Evolutionary conservation across 2,329 filamentous ascomycete species (phyloP), one percentile per base, ranked within the genome.

Genomic region (Cercospora sesami): DNA sequence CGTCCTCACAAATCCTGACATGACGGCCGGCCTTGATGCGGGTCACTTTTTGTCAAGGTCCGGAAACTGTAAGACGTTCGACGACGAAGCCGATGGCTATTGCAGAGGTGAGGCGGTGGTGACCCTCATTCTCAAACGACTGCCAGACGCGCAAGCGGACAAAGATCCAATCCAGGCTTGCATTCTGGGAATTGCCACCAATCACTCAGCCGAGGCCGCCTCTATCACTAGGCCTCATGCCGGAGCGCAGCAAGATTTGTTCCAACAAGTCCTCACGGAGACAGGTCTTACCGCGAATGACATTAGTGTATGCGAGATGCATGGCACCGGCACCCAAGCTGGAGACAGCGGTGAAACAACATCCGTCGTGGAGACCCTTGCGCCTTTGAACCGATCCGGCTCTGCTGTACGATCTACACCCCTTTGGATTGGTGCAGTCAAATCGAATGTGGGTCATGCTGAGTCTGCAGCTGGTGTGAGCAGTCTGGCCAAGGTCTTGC

Each of bases 201-300:
- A 95, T 78, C 92, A 95, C 79, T 94, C 90, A 0, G 90, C 90
- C 0, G 89, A 93, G 74, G 89, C 92, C 48, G 88, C 92, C 21
- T 94, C 91, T 1, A 95, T 96, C 75, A 95, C 92, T 0, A 90
- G 92, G 66, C 93, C 93, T 1, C 91, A 95, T 77, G 90, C 88
- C 3, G 90, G 87, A 12, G 90, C 91, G 0, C 93, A 96, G 78
- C 87, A 91, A 12, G 82, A 86, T 55, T 81, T 95, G 9, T 94
- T 90, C 74, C 85, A 86, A 64, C 84, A 87, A 42, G 88, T 95
- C 26, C 83, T 95, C 1, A 86, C 90, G 60, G 86, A 91, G 48
- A 89, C 91, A 48, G 89, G 90, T 66, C 85, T 95, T 21, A 89
- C 93, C 74, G 90, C 92, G 1, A 85, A 88, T 61, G 90, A 94